Conservation (phyloP, 768 basidiomycete species). For the Goffeauzyma gilvescens region DNA sequence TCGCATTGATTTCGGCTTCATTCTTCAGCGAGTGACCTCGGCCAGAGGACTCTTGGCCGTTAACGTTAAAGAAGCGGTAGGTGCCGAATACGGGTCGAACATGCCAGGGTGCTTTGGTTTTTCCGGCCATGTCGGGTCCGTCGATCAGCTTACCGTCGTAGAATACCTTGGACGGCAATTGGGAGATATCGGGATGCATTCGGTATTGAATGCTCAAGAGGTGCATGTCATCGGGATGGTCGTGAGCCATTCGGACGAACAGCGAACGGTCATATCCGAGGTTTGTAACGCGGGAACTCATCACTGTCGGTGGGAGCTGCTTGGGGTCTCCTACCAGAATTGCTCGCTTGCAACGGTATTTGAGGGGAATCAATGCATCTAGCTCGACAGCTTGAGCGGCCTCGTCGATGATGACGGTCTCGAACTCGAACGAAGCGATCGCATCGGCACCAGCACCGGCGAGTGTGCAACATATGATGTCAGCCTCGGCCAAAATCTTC, state of each 20-base stretch:
- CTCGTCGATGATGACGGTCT: slow-evolving; percentile 92
- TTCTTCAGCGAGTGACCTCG: slow-evolving; percentile 60
- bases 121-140: slow-evolving; percentile 68
- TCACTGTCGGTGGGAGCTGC: slow-evolving; percentile 85
- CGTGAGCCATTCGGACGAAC: slow-evolving; percentile 74
- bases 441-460: slow-evolving; percentile 83
- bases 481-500: slow-evolving; percentile 67
- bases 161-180: slow-evolving; percentile 70
- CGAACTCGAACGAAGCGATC: slow-evolving; percentile 63
- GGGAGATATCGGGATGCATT: slow-evolving; percentile 93
- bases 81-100: slow-evolving; percentile 52
- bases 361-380: slow-evolving; percentile 83
- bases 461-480: slow-evolving; percentile 82
- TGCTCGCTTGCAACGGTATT: slow-evolving; percentile 61
- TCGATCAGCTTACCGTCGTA: slow-evolving; percentile 62
- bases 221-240: slow-evolving; percentile 64
- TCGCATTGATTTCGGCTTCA: slow-evolving; percentile 49
- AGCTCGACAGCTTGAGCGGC: slow-evolving; percentile 93
- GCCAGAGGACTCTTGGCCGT: slow-evolving; percentile 46
- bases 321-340: slow-evolving; percentile 68
- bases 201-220: slow-evolving; percentile 95
- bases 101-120: slow-evolving; percentile 79
- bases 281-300: slow-evolving; percentile 44
- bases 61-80: slow-evolving; percentile 77
- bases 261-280: slow-evolving; percentile 65